phyloP scores from a whole-genome alignment of 2,329 filamentous ascomycete genomes.

The Cladophialophora bantiana region DNA sequence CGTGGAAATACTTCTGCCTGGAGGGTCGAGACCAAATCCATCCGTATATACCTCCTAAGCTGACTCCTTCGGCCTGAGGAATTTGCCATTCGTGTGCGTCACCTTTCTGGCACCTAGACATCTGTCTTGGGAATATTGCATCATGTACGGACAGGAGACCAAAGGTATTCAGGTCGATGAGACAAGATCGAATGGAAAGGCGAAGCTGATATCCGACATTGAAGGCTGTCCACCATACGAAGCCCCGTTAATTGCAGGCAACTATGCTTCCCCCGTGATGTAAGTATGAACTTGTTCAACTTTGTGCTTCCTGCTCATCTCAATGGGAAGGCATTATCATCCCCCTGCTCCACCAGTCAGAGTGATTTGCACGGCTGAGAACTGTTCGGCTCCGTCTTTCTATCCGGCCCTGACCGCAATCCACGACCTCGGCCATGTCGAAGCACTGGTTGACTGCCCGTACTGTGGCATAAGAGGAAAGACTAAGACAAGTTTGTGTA shows the following conservation, averaged over 20 bases:
- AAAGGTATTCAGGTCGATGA: slow-evolving; percentile 1
- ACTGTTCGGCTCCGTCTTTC: neutral
- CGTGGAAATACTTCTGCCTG: slow-evolving; percentile 1
- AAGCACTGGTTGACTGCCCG: slow-evolving; percentile 24
- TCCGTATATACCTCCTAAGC: neutral
- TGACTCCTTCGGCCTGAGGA: slow-evolving; percentile 1
- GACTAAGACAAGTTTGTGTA: slow-evolving; percentile 15
- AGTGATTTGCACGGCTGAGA: slow-evolving; percentile 1
- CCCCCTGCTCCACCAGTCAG: slow-evolving; percentile 5
- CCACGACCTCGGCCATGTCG: slow-evolving; percentile 20
- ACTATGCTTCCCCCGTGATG: slow-evolving; percentile 4
- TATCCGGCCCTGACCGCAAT: slow-evolving; percentile 14
- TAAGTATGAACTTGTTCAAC: neutral
- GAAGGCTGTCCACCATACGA: slow-evolving; percentile 10
- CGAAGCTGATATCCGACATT: neutral
- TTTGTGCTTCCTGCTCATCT: neutral
- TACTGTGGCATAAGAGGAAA: slow-evolving; percentile 23
- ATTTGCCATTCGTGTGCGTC: neutral
- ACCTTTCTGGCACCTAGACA: neutral
- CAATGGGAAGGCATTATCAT: slow-evolving; percentile 14
- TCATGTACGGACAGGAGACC: slow-evolving; percentile 9
- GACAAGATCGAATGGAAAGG: neutral
- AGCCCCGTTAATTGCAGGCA: neutral
- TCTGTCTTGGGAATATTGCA: neutral
- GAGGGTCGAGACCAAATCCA: neutral